Conservation (phyloP, 176 grass and related monocot species). For the Guadua angustifolia region DNA sequence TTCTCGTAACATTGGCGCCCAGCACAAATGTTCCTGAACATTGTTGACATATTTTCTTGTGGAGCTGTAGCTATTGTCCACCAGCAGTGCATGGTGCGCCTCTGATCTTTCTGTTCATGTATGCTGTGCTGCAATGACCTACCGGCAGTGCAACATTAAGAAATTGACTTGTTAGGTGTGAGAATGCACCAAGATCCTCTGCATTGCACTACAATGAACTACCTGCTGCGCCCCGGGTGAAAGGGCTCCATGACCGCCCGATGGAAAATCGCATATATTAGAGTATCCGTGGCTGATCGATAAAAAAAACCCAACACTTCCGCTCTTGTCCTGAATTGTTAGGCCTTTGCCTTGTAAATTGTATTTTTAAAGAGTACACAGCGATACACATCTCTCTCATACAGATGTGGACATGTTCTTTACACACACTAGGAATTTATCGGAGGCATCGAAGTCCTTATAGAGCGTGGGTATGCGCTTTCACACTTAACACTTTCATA, state of each 20-base stretch:
- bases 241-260: neutral
- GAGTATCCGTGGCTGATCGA: neutral
- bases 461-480: too few relatives aligned
- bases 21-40: conserved; percentile 7
- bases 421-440: too few relatives aligned
- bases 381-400: too few relatives aligned
- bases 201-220: neutral
- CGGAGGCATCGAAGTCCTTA: too few relatives aligned
- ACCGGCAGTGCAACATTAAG: neutral
- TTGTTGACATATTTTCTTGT: neutral
- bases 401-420: too few relatives aligned
- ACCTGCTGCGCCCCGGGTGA: neutral
- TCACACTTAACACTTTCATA: too few relatives aligned
- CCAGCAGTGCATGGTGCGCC: conserved; percentile 1
- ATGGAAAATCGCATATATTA: neutral
- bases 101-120: conserved; percentile 1
- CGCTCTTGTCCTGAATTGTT: too few relatives aligned
- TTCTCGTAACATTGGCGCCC: neutral
- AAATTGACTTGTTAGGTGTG: neutral
- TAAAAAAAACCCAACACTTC: too few relatives aligned
- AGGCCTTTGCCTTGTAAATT: too few relatives aligned
- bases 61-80: conserved; percentile 26
- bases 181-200: neutral
- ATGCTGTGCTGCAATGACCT: conserved; percentile 7
- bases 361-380: too few relatives aligned